Evolutionary conservation across 441 rosid genomes (phyloP), one percentile per base, ranked within the genome.

Genomic region (Cnidoscolus chayamansa): DNA sequence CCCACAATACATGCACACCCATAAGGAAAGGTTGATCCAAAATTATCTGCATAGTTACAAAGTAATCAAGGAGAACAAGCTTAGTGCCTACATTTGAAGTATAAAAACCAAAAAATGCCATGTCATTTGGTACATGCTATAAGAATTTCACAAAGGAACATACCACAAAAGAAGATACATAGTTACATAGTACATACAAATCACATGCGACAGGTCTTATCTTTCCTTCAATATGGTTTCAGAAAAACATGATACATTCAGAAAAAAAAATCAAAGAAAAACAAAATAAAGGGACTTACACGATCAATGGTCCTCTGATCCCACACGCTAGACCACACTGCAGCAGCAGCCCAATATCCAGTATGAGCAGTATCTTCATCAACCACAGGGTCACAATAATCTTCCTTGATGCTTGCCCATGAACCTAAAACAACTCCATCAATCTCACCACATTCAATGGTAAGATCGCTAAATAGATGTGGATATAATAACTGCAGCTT

Each of bases 271-370:
- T 63, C 63, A 76, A 65, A 65, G 58, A 64, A 58, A 74, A 77
- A 65, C 60, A 71, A 55, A 40, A 57, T 70, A 60, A 72, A 77
- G 54, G 65, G 40, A 71, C 91, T 87, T 85, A 96, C 99, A 74
- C 96, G 94, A 83, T 96, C 94, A 80, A 93, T 73, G 68, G 96
- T 96, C 85, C 86, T 89, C 80, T 89, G 97, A 82, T 96, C 99
- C 99, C 98, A 96, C 37, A 84, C 86, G 80, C 84, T 82, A 73
- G 88, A 93, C 99, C 99, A 96, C 69, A 87, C 91, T 48, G 97
- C 96, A 51, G 99, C 98, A 80, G 96, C 94, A 73, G 90, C 90
- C 99, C 99, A 96, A 77, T 90, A 96, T 77, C 98, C 99, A 80
- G 85, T 84, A 80, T 71, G 66, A 73, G 88, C 91, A 80, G 75